Conservation (phyloP, 257 asterid genomes). For the Nicotiana benthamiana region DNA sequence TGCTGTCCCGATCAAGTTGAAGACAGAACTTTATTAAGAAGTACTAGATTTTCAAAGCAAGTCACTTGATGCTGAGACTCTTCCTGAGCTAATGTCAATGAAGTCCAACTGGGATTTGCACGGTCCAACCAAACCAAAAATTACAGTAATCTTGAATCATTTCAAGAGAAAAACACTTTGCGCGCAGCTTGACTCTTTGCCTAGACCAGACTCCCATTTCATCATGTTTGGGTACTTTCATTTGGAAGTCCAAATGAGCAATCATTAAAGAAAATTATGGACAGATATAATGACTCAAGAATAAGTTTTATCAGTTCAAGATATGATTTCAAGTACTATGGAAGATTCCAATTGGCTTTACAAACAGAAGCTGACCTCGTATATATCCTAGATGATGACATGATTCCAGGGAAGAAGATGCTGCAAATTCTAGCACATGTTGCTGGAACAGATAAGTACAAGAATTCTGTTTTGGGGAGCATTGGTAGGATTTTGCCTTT, state of each 20-base stretch:
- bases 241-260: constrained; percentile 83
- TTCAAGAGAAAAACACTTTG: constrained; percentile 84
- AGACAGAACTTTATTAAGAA: constrained; percentile 55
- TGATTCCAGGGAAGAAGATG: constrained; percentile 91
- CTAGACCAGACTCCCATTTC: constrained; percentile 75
- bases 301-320: constrained; percentile 74
- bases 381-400: constrained; percentile 80
- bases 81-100: constrained; percentile 53
- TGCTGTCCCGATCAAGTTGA: constrained; percentile 59
- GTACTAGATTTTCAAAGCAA: constrained; percentile 47
- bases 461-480: constrained; percentile 79
- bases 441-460: constrained; percentile 83
- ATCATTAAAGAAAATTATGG: constrained; percentile 45
- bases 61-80: constrained; percentile 44
- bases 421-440: constrained; percentile 70
- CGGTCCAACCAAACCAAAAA: constrained; percentile 33
- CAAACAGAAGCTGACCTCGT: constrained; percentile 85
- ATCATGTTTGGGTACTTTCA: constrained; percentile 88
- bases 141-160: constrained; percentile 79
- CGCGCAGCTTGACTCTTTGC: constrained; percentile 71
- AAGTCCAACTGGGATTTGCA: constrained; percentile 64
- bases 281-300: constrained; percentile 56
- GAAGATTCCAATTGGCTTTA: constrained; percentile 88
- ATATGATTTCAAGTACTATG: constrained; percentile 89
- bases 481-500: constrained; percentile 92